Percentiles rank a stretch among this genome's conserved stretches.
Evolutionary conservation across 495 filamentous ascomycete species (phyloP).

Genomic region (Lentithecium fluviatile): DNA sequence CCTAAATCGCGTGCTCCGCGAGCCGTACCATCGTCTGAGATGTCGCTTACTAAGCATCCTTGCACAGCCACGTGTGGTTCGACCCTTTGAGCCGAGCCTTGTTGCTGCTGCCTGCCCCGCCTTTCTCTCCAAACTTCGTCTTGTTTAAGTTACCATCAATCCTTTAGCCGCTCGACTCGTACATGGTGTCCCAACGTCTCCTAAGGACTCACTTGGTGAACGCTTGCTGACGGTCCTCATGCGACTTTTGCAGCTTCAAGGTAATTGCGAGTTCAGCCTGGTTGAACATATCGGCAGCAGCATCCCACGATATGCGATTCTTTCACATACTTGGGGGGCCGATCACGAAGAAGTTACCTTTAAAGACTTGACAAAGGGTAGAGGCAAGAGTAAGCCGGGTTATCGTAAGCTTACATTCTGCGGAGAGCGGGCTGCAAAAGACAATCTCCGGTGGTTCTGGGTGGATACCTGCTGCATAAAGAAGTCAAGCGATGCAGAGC

Average conservation of each 20-base stretch:
- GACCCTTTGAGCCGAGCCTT: not conserved
- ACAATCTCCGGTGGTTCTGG: too few species aligned
- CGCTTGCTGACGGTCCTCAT: not conserved
- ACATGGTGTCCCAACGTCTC: not conserved
- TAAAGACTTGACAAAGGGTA: constrained; percentile 15
- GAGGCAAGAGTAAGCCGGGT: constrained; percentile 14
- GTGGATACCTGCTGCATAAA: too few species aligned
- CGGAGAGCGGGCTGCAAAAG: not conserved
- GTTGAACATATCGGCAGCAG: constrained; percentile 4
- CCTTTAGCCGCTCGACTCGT: not conserved
- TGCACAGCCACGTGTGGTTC: not conserved
- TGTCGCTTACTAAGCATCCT: not conserved
- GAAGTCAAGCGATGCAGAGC: too few species aligned
- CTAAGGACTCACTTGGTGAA: not conserved
- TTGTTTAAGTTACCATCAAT: not conserved
- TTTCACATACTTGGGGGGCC: constrained; percentile 24
- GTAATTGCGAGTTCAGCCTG: constrained; percentile 10
- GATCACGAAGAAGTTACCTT: constrained; percentile 24
- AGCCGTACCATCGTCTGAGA: not conserved
- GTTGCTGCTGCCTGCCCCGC: not conserved
- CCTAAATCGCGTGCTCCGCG: too few species aligned
- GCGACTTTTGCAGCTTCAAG: constrained; percentile 19
- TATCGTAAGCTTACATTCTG: constrained; percentile 13
- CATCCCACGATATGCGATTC: constrained; percentile 17
- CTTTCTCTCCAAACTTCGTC: not conserved